phyloP scores from a whole-genome alignment of 441 rosid genomes.

The Pelargonium australe region DNA sequence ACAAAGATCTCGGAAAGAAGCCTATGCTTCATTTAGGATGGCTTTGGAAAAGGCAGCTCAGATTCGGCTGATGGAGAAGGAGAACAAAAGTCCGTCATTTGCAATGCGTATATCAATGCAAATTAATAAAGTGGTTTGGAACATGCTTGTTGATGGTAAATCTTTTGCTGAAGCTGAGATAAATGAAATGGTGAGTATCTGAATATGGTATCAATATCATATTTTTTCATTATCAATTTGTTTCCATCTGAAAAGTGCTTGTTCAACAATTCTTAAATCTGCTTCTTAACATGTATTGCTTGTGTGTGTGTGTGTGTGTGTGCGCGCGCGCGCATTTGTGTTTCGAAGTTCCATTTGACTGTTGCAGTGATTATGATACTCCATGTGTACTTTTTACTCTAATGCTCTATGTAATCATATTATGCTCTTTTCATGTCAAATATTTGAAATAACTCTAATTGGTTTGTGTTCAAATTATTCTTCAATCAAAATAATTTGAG shows the following conservation, averaged over 20 bases:
- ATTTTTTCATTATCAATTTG: constrained; percentile 2
- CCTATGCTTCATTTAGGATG: constrained; percentile 57
- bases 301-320: no score
- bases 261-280: background rate
- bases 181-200: constrained; percentile 81
- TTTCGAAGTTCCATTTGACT: no score
- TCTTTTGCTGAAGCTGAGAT: constrained; percentile 97
- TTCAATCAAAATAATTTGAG: no score
- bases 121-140: constrained; percentile 86
- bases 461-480: background rate
- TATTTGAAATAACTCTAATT: no score
- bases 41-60: constrained; percentile 90
- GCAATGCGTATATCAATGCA: constrained; percentile 95
- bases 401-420: no score
- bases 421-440: no score
- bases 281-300: background rate
- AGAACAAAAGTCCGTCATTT: constrained; percentile 92
- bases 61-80: constrained; percentile 75
- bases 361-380: no score
- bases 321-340: no score
- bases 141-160: constrained; percentile 96
- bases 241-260: background rate
- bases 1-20: constrained; percentile 65
- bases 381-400: no score
- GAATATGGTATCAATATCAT: constrained; percentile 11